Evolutionary conservation across 345 rosid species (phyloP).

Genomic region (Pseudoturritis turrita): DNA sequence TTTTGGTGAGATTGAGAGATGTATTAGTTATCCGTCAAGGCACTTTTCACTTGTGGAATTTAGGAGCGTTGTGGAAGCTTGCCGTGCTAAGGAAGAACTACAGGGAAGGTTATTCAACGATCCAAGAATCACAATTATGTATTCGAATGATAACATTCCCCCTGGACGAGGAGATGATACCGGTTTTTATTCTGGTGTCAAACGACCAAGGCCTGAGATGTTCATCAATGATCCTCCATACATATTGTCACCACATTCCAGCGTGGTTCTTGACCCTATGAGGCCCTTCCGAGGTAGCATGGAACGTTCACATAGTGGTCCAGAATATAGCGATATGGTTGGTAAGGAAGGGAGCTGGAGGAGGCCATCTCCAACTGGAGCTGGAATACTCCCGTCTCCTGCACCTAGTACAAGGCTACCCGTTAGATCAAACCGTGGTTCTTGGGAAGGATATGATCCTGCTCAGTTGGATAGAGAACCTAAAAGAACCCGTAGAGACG

Average conservation of each 20-base stretch:
- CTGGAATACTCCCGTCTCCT: slow-evolving; percentile 55
- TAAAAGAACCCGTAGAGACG: slow-evolving; percentile 70
- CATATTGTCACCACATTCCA: slow-evolving; percentile 37
- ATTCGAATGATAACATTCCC: slow-evolving; percentile 59
- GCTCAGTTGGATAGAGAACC: slow-evolving; percentile 55
- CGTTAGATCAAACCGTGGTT: slow-evolving; percentile 42
- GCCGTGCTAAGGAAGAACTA: slow-evolving; percentile 89
- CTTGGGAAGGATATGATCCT: slow-evolving; percentile 74
- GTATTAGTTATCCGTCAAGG: slow-evolving; percentile 70
- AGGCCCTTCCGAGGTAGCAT: slow-evolving; percentile 50
- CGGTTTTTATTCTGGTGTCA: slow-evolving; percentile 46
- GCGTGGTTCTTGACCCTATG: slow-evolving; percentile 36
- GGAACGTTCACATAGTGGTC: slow-evolving; percentile 43
- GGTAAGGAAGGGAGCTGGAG: slow-evolving; percentile 51
- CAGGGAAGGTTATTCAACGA: slow-evolving; percentile 91
- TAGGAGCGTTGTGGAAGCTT: slow-evolving; percentile 93
- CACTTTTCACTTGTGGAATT: slow-evolving; percentile 91
- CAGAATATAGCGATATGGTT: slow-evolving; percentile 52
- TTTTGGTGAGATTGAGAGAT: slow-evolving; percentile 95
- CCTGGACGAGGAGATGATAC: slow-evolving; percentile 58
- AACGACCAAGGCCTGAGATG: slow-evolving; percentile 55
- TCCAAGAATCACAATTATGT: slow-evolving; percentile 87
- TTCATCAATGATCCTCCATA: slow-evolving; percentile 42
- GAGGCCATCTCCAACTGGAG: slow-evolving; percentile 58
- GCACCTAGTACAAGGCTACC: slow-evolving; percentile 53